These are phyloP conservation scores for Sanguinoderma infundibulare DNA, from an alignment of 1,284 basidiomycete species.

Conservation along the genomic window DNA sequence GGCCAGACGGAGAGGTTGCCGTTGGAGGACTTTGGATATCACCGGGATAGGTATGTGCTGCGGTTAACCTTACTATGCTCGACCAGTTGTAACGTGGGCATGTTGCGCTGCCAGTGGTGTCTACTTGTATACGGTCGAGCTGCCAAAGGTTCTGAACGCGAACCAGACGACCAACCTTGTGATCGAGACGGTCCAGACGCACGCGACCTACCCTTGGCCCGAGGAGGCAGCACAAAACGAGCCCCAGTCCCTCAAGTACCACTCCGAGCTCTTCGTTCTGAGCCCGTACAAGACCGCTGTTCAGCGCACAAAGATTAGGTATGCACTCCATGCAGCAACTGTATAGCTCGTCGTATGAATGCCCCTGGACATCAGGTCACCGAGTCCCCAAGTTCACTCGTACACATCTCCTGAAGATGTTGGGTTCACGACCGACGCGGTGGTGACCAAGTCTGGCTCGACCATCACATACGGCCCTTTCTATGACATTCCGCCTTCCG, in stretches of 20 bases:
- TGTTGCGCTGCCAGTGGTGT: constrained; percentile 35
- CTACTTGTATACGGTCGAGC: constrained; percentile 44
- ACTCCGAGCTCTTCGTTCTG: constrained; percentile 75
- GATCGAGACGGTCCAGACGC: constrained; percentile 76
- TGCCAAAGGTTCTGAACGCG: constrained; percentile 50
- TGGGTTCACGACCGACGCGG: constrained; percentile 59
- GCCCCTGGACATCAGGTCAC: constrained; percentile 50
- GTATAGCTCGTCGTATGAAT: neutral
- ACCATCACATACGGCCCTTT: constrained; percentile 91
- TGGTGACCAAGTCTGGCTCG: constrained; percentile 77
- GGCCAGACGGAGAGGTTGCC: constrained; percentile 65
- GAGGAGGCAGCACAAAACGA: constrained; percentile 75
- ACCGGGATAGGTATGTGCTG: constrained; percentile 51
- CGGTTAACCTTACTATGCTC: neutral
- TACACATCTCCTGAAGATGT: constrained; percentile 67
- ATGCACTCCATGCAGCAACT: constrained; percentile 27
- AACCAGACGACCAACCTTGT: constrained; percentile 75
- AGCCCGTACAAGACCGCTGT: constrained; percentile 84
- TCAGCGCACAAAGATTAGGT: constrained; percentile 89
- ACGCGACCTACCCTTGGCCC: constrained; percentile 80
- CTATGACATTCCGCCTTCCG: constrained; percentile 70
- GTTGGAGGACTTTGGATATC: constrained; percentile 54
- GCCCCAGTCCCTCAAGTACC: constrained; percentile 82
- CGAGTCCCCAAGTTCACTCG: constrained; percentile 68
- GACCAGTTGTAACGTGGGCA: neutral